phyloP scores from a whole-genome alignment of 1,139 yeast species.

The Suzukiozyma palmioleophila region DNA sequence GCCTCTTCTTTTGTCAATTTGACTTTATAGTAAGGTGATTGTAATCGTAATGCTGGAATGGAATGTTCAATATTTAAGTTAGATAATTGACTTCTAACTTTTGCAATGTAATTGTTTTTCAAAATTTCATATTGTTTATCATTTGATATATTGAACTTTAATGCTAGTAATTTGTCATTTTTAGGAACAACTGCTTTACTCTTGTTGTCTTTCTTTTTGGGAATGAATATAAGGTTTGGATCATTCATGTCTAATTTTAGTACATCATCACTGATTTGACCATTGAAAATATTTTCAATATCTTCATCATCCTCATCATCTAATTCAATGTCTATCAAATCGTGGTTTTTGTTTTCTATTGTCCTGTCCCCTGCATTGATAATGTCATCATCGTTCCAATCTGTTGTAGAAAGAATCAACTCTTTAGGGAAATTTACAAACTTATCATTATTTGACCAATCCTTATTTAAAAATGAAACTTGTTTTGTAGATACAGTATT shows the following conservation, averaged over 20 bases:
- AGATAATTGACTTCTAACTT: slow-evolving; percentile 90
- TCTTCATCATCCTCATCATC: slow-evolving; percentile 50
- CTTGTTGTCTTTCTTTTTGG: slow-evolving; percentile 25
- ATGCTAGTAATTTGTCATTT: slow-evolving; percentile 43
- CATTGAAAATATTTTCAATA: slow-evolving; percentile 79
- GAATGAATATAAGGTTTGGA: slow-evolving; percentile 66
- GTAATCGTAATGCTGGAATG: slow-evolving; percentile 79
- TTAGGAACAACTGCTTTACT: slow-evolving; percentile 42
- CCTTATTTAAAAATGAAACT: slow-evolving; percentile 33
- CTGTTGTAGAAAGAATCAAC: slow-evolving; percentile 68
- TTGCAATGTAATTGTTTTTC: slow-evolving; percentile 83
- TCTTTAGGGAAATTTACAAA: slow-evolving; percentile 50
- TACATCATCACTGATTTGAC: slow-evolving; percentile 45
- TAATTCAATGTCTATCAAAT: slow-evolving; percentile 12
- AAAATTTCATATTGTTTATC: slow-evolving; percentile 81
- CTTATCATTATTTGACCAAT: slow-evolving; percentile 34
- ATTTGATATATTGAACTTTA: slow-evolving; percentile 78
- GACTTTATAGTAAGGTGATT: slow-evolving; percentile 89
- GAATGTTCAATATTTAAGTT: slow-evolving; percentile 90
- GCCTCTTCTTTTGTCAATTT: slow-evolving; percentile 63
- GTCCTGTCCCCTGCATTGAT: slow-evolving; percentile 43
- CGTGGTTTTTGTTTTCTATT: slow-evolving; percentile 6
- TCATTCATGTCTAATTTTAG: slow-evolving; percentile 82
- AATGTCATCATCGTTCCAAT: slow-evolving; percentile 75
- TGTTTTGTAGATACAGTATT: slow-evolving; percentile 17